Percentiles rank a stretch among this genome's conserved stretches.
phyloP scores from a whole-genome alignment of 2,329 filamentous ascomycete genomes.

The Scytalidium sp. region DNA sequence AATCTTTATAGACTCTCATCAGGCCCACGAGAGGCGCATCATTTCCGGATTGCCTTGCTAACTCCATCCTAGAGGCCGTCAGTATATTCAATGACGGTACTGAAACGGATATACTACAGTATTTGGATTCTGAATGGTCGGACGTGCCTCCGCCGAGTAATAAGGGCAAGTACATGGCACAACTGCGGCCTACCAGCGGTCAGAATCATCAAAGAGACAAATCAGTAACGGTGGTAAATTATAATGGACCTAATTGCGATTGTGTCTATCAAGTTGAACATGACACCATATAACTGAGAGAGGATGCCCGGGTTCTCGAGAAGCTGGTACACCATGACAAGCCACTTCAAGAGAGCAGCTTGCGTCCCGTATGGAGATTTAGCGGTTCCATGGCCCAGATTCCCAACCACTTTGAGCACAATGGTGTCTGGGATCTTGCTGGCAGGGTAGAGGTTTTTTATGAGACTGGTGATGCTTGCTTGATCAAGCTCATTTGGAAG shows the following conservation, averaged over 20 bases:
- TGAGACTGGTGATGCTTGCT: constrained; percentile 63
- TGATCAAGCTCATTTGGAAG: constrained; percentile 71
- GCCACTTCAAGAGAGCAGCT: constrained; percentile 70
- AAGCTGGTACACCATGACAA: constrained; percentile 71
- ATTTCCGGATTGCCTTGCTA: constrained; percentile 61
- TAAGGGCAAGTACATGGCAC: constrained; percentile 74
- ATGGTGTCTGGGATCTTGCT: constrained; percentile 57
- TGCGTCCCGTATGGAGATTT: constrained; percentile 74
- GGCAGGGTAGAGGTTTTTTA: constrained; percentile 76
- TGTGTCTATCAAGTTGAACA: constrained; percentile 82
- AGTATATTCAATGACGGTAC: constrained; percentile 4
- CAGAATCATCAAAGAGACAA: constrained; percentile 1
- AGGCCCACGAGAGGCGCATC: constrained; percentile 73
- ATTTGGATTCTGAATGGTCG: constrained; percentile 79
- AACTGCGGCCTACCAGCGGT: constrained; percentile 36
- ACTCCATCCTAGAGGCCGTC: constrained; percentile 43
- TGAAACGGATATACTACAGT: constrained; percentile 46
- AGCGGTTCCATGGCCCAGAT: constrained; percentile 72
- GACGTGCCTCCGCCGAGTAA: constrained; percentile 80
- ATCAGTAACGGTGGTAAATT: not conserved
- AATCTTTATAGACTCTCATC: constrained; percentile 82
- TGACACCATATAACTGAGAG: constrained; percentile 67
- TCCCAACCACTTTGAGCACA: constrained; percentile 65
- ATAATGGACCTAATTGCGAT: constrained; percentile 62
- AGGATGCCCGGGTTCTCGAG: constrained; percentile 62